Evolutionary conservation across 1,284 basidiomycete genomes (phyloP), one percentile per base, ranked within the genome.

Genomic region (Apiotrichum domesticum): DNA sequence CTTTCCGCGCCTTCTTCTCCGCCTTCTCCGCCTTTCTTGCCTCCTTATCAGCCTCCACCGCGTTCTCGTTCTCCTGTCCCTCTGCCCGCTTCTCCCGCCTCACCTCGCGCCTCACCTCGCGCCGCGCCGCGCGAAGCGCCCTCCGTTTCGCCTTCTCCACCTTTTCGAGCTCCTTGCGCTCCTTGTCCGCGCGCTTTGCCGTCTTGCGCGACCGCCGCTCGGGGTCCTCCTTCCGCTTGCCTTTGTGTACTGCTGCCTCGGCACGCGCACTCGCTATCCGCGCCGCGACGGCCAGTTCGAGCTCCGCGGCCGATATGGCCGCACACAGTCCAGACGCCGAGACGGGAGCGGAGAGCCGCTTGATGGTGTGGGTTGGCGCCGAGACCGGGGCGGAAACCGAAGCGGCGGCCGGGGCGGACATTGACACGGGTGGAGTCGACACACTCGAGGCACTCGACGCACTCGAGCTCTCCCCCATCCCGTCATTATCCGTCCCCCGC

Each of bases 151-250:
- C 56, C 62, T 63, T 63, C 39, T 48, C 57, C 9, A 41, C 54
- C 51, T 61, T 65, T 44, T 48, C 52, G 44, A 44, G 33, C 35
- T 55, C 57, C 57, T 56, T 60, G 14, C 55, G 56, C 13, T 43
- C 62, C 48, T 64, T 66, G 48, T 51, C 51, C 13, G 54, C 62
- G 56, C 37, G 58, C 63, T 15, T 57, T 62, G 47, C 49, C 49
- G 54, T 56, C 35, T 48, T 52, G 46, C 58, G 45, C 37, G 66
- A 67, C 46, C 66, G 64, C 46, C 51, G 64, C 50, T 67, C 66
- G 39, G 51, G 43, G 29, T 35, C 46, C 34, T 46, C 46, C 32
- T 55, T 56, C 15, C 41, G 35, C 15, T 56, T 8, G 14, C 41
- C 37, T 32, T 46, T 50, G 34, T 41, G 15, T 15, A 14, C 49